Base-by-base conservation (phyloP, 139 green algal genomes). In the Auxenochlorella pyrenoidosa region DNA sequence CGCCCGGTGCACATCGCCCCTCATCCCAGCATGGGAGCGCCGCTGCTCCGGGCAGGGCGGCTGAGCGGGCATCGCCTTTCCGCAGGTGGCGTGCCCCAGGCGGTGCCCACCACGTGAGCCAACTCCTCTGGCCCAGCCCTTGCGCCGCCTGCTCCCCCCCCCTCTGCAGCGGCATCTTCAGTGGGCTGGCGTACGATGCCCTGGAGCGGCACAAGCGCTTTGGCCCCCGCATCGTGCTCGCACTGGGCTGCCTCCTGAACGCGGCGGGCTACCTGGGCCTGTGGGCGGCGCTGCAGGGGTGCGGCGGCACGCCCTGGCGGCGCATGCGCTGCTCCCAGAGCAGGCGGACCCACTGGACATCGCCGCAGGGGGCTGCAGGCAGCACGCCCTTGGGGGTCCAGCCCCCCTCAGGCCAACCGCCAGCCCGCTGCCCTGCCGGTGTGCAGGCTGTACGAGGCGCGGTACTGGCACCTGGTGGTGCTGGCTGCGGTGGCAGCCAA, bases 401-500 rank as follows among this genome's bases (percentile, higher is more conserved):
- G n/a, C 47, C 10, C 10, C 47, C 10, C 47, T 54, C 10, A 6
- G 47, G 47, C 47, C 47, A 54, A 18, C 8, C 6, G 47, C 10
- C 6, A 18, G 47, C 47, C 47, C 47, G 10, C 54, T 47, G 2
- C 22, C 78, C 19, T 36, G 34, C 54, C 10, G 36, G 2, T 10
- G 12, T 63, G 75, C 30, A 81, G 73, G 38, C 41, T n/a, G 58
- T 68, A 92, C 32, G 24, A 68, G 8, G 82, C 84, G 6, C 72
- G 78, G 13, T 87, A 87, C 41, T 89, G 70, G 75, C 84, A 86
- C 2, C 75, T 94, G 43, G 30, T 85, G 30, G 28, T 81, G 24
- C 65, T 93, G 2, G 82, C 84, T 0, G 47, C 80, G 0, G 34
- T 90, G 59, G 91, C 94, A 82, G 90, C 93, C 59, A 96, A 95